A percentile compares a stretch with the other conserved stretches of the same genome.
These are phyloP conservation scores for Hyphopichia buzzinii DNA, from an alignment of 1,139 yeast genomes.

Conservation along the genomic window DNA sequence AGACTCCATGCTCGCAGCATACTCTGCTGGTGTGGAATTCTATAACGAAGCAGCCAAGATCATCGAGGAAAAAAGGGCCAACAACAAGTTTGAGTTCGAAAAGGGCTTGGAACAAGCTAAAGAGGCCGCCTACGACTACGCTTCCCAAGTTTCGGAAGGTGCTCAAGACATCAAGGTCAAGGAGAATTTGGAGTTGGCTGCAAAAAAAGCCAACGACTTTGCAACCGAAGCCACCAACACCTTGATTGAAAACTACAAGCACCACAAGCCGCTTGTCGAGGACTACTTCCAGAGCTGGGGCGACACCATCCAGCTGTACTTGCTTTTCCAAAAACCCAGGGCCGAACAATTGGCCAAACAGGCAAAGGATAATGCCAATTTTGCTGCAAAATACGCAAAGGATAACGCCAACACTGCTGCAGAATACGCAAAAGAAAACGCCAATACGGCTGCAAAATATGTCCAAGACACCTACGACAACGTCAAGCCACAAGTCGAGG, in stretches of 20 bases:
- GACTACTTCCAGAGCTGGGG: conserved; percentile 17
- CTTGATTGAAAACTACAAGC: conserved; percentile 8
- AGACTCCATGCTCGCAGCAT: conserved; percentile 18
- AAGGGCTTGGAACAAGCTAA: conserved; percentile 21
- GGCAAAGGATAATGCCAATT: conserved; percentile 8
- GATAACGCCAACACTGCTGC: conserved; percentile 7
- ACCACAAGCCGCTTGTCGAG: conserved; percentile 14
- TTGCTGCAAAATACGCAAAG: conserved; percentile 4
- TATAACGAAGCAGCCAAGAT: conserved; percentile 37
- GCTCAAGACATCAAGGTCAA: conserved; percentile 12
- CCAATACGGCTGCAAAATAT: conserved; percentile 4
- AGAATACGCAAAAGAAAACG: conserved; percentile 6
- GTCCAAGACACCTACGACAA: conserved; percentile 6
- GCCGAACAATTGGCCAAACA: conserved; percentile 8
- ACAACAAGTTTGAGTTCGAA: conserved; percentile 17
- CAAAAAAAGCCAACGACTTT: conserved; percentile 15
- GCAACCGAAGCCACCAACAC: conserved; percentile 7
- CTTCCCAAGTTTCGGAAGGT: conserved; percentile 13
- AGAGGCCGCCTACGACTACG: conserved; percentile 20
- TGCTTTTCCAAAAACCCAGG: conserved; percentile 9
- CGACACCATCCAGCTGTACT: conserved; percentile 14
- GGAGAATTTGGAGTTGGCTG: conserved; percentile 15
- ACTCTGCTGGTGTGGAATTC: conserved; percentile 34
- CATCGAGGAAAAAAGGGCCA: conserved; percentile 22
- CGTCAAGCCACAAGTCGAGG: conserved; percentile 8